phyloP scores from a whole-genome alignment of 176 grass and related monocot species.

The Pharus latifolius region DNA sequence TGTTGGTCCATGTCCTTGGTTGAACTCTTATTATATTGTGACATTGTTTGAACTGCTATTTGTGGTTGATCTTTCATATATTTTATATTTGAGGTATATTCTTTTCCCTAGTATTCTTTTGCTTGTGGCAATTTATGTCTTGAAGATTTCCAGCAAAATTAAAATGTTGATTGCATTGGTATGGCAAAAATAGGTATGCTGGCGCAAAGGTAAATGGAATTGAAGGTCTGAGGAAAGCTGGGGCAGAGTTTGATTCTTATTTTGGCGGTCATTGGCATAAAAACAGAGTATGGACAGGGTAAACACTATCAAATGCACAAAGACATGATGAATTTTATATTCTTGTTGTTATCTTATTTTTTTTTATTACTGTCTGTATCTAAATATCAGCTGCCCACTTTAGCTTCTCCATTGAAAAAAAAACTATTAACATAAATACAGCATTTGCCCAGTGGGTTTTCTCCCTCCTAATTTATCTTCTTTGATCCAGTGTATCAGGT shows the following conservation, averaged over 20 bases:
- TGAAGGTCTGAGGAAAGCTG: conserved; percentile 33
- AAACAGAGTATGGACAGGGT: conserved; percentile 53
- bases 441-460: background rate
- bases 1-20: background rate
- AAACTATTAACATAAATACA: too few relatives aligned
- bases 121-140: background rate
- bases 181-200: conserved; percentile 33
- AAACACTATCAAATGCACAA: conserved; percentile 13
- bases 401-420: too few relatives aligned
- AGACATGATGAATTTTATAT: background rate
- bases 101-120: background rate
- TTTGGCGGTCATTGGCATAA: conserved; percentile 45
- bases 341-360: background rate
- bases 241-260: conserved; percentile 50
- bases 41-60: background rate
- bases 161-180: conserved; percentile 3
- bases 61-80: background rate
- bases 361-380: background rate
- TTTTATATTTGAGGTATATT: background rate
- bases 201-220: conserved; percentile 15
- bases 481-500: conserved; percentile 19
- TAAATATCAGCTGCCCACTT: too few relatives aligned
- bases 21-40: background rate
- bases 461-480: conserved; percentile 2
- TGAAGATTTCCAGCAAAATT: background rate